Conservation (phyloP, 75 land plant species). For the Chamaecyparis obtusa region DNA sequence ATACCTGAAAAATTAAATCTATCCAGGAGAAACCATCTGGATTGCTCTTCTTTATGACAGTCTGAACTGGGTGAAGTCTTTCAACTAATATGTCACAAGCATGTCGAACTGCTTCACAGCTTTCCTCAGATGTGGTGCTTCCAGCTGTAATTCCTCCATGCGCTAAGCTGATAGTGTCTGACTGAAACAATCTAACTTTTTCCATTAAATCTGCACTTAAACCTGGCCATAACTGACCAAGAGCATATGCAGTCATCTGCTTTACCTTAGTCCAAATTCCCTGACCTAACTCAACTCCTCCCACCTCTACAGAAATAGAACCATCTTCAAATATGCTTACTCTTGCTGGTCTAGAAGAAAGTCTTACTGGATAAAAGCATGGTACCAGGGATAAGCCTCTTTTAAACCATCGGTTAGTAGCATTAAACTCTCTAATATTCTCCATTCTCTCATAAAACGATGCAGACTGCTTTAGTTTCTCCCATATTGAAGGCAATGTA, state of each 20-base stretch:
- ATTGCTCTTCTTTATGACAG: slow-evolving; percentile 29
- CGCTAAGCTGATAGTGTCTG: slow-evolving; percentile 78
- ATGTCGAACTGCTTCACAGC: slow-evolving; percentile 77
- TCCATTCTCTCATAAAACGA: slow-evolving; percentile 26
- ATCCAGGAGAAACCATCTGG: slow-evolving; percentile 60
- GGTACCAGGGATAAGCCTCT: slow-evolving; percentile 78
- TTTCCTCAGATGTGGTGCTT: slow-evolving; percentile 90
- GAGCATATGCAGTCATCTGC: slow-evolving; percentile 75
- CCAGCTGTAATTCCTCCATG: slow-evolving; percentile 83
- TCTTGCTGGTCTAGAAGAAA: slow-evolving; percentile 64
- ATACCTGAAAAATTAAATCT: slow-evolving; percentile 43
- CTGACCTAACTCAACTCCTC: slow-evolving; percentile 91
- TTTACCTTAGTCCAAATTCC: slow-evolving; percentile 93
- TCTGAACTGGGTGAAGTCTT: slow-evolving; percentile 56
- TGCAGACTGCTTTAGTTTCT: slow-evolving; percentile 39
- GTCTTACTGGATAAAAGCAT: slow-evolving; percentile 33
- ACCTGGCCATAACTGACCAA: slow-evolving; percentile 45
- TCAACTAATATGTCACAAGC: slow-evolving; percentile 75
- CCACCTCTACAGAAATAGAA: slow-evolving; percentile 86
- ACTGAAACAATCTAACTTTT: slow-evolving; percentile 67
- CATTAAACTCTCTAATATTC: slow-evolving; percentile 49
- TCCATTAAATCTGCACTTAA: slow-evolving; percentile 37
- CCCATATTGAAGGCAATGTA: slow-evolving; percentile 66
- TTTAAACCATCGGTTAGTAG: slow-evolving; percentile 59
- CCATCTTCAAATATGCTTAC: slow-evolving; percentile 81